Conservation (phyloP, 495 filamentous ascomycete species). For the Trichoderma parareesei region DNA sequence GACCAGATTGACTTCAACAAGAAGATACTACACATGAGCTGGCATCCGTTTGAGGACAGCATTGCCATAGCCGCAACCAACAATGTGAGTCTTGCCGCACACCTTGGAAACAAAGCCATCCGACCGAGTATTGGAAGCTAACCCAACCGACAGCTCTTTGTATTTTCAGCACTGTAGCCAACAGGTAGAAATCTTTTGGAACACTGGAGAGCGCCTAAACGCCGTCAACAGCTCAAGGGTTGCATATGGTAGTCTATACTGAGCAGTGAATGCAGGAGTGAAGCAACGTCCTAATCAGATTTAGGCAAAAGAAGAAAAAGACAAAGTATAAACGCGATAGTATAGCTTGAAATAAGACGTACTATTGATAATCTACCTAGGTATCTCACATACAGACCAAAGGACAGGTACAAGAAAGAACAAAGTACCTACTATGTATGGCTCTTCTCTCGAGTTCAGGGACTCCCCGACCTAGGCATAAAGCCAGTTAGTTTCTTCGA, state of each 20-base stretch:
- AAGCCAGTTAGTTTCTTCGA: neutral
- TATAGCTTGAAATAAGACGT: constrained; percentile 7
- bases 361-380: neutral
- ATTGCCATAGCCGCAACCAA: constrained; percentile 99
- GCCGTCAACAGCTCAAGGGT: neutral
- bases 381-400: neutral
- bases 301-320: neutral
- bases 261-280: neutral
- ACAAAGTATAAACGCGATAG: neutral
- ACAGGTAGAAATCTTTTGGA: neutral
- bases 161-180: constrained; percentile 87
- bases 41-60: constrained; percentile 99
- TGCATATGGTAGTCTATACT: neutral
- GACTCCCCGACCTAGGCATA: neutral
- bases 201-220: neutral
- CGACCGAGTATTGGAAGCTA: neutral
- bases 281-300: constrained; percentile 1
- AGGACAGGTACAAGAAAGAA: neutral
- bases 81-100: constrained; percentile 61
- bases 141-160: constrained; percentile 64
- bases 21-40: constrained; percentile 99
- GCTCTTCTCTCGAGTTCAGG: neutral
- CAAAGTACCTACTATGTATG: too few species aligned
- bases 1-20: constrained; percentile 99
- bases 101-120: neutral